phyloP scores from a whole-genome alignment of 768 basidiomycete species.

The Rickenella mellea region DNA sequence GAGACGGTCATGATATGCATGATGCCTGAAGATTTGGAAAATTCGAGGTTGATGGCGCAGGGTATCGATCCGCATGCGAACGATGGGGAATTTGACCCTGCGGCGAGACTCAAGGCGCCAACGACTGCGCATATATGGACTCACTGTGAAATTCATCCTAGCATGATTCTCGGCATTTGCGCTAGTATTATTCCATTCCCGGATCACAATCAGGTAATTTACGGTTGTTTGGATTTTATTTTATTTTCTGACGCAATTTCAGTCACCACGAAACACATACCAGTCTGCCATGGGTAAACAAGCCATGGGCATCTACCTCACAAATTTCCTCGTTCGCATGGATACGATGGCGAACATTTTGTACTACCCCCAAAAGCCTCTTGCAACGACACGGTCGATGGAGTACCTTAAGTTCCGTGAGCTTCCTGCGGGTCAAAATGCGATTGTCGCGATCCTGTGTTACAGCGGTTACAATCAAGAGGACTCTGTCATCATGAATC shows the following conservation, averaged over 20 bases:
- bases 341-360: slow-evolving; percentile 99
- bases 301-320: slow-evolving; percentile 98
- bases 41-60: slow-evolving; percentile 57
- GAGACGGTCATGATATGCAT: slow-evolving; percentile 99
- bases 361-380: slow-evolving; percentile 98
- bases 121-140: slow-evolving; percentile 90
- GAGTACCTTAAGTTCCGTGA: slow-evolving; percentile 98
- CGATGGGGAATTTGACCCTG: slow-evolving; percentile 73
- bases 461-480: slow-evolving; percentile 99
- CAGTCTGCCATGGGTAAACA: slow-evolving; percentile 99
- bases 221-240: too few species aligned
- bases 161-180: slow-evolving; percentile 98
- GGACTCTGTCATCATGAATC: slow-evolving; percentile 99
- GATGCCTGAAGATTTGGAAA: slow-evolving; percentile 93
- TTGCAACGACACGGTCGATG: slow-evolving; percentile 98
- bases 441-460: slow-evolving; percentile 94
- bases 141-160: slow-evolving; percentile 98
- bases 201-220: slow-evolving; percentile 87
- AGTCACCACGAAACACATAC: slow-evolving; percentile 99
- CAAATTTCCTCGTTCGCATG: slow-evolving; percentile 98
- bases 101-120: slow-evolving; percentile 78
- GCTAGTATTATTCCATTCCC: slow-evolving; percentile 99
- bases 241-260: slow-evolving; percentile 7
- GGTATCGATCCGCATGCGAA: slow-evolving; percentile 49
- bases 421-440: slow-evolving; percentile 97